These are phyloP conservation scores for Tetrapisispora nanseiensis DNA, from an alignment of 805 yeast genomes.

Conservation along the genomic window DNA sequence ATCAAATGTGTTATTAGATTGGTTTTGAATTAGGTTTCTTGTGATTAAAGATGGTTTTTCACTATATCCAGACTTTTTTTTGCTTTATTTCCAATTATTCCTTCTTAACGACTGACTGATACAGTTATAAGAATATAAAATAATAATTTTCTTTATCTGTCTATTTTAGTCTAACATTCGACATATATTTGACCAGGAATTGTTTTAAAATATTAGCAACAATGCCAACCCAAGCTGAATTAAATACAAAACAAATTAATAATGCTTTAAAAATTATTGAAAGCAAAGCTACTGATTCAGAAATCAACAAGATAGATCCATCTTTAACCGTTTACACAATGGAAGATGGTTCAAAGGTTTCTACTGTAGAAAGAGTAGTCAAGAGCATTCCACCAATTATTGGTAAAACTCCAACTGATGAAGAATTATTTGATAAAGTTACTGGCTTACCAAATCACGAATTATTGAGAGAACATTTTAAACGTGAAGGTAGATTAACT, in stretches of 20 bases:
- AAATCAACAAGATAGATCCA: slow-evolving; percentile 3
- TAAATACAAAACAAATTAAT: slow-evolving; percentile 47
- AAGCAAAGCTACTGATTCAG: slow-evolving; percentile 29
- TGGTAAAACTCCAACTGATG: slow-evolving; percentile 51
- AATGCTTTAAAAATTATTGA: slow-evolving; percentile 56
- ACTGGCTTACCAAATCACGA: slow-evolving; percentile 64
- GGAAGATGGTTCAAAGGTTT: slow-evolving; percentile 42
- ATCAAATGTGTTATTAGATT: too few relatives aligned
- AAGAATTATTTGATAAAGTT: slow-evolving; percentile 46
- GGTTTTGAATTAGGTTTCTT: too few relatives aligned
- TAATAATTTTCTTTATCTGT: too few relatives aligned
- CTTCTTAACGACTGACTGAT: too few relatives aligned
- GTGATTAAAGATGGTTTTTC: too few relatives aligned
- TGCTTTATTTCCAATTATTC: too few relatives aligned
- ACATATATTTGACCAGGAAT: too few relatives aligned
- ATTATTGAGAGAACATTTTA: slow-evolving; percentile 64
- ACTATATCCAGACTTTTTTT: too few relatives aligned
- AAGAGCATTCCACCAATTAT: slow-evolving; percentile 58
- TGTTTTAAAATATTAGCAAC: too few relatives aligned
- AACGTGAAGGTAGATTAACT: slow-evolving; percentile 68
- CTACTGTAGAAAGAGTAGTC: slow-evolving; percentile 44
- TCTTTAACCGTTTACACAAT: slow-evolving; percentile 35
- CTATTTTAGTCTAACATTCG: too few relatives aligned
- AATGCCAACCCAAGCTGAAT: slow-evolving; percentile 23
- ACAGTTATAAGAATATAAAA: too few relatives aligned